Percentiles rank a stretch among this genome's conserved stretches.
Conservation (phyloP, 2,329 filamentous ascomycete species). For the Xylariomycetidae sp. region DNA sequence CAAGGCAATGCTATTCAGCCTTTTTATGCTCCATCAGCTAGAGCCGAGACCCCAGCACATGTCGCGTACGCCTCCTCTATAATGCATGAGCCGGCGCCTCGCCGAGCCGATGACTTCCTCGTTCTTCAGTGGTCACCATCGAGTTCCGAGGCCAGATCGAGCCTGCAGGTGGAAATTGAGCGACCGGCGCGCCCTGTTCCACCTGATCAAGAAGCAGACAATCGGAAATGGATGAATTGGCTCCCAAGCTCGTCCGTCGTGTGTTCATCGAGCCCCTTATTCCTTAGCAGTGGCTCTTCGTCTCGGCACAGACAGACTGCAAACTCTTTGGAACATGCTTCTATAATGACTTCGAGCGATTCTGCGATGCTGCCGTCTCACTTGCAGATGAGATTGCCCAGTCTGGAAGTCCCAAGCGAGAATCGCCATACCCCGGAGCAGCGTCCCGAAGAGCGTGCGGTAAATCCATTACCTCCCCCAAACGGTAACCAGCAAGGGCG, state of each 20-base stretch:
- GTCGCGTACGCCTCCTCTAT: constrained; percentile 17
- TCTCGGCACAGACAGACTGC: too few relatives aligned
- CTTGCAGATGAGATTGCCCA: constrained; percentile 15
- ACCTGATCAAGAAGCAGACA: constrained; percentile 15
- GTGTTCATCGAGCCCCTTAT: too few relatives aligned
- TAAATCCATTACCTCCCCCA: too few relatives aligned
- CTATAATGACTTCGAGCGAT: constrained; percentile 4
- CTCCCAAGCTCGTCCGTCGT: too few relatives aligned
- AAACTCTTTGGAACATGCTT: too few relatives aligned
- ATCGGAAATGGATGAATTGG: constrained; percentile 17
- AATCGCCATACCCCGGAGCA: background rate
- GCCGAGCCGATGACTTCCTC: constrained; percentile 12
- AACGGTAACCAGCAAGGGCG: too few relatives aligned
- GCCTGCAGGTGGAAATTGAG: constrained; percentile 22
- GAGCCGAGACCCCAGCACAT: constrained; percentile 15
- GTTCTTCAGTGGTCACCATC: constrained; percentile 21
- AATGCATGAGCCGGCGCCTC: constrained; percentile 21
- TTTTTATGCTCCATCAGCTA: background rate
- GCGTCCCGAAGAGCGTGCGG: too few relatives aligned
- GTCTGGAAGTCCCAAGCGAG: constrained; percentile 16
- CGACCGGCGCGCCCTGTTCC: constrained; percentile 11
- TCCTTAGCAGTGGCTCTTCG: too few relatives aligned
- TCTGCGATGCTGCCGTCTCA: constrained; percentile 15
- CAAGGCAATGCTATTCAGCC: too few relatives aligned
- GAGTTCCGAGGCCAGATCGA: constrained; percentile 14